These are phyloP conservation scores for Backusella liffmaniae DNA, from an alignment of 192 early-diverging fungal genomes.

Conservation along the genomic window DNA sequence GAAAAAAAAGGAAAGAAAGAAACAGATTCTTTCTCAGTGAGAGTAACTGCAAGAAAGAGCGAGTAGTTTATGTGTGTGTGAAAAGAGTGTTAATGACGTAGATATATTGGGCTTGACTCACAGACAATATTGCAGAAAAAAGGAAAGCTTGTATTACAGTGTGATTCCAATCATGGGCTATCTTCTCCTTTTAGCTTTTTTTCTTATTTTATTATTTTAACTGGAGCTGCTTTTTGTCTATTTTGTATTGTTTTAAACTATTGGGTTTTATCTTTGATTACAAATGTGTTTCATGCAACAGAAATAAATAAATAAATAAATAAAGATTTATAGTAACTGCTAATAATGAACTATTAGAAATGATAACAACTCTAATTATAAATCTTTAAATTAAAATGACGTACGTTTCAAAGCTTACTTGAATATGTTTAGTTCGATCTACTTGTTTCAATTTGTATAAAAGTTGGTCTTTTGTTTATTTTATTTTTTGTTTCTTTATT, in stretches of 20 bases:
- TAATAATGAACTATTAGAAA: background rate
- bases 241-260: background rate
- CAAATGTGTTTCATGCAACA: background rate
- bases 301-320: background rate
- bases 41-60: background rate
- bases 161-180: conserved; percentile 1
- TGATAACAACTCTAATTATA: background rate
- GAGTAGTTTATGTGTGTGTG: background rate
- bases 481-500: background rate
- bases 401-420: background rate
- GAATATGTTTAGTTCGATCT: background rate
- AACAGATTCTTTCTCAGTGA: background rate
- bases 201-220: background rate
- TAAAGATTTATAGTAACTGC: background rate
- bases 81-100: background rate
- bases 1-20: background rate
- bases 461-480: background rate
- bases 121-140: conserved; percentile 4
- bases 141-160: background rate
- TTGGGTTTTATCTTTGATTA: background rate
- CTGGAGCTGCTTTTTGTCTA: background rate
- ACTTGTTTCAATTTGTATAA: background rate
- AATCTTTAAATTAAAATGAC: background rate
- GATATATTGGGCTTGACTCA: background rate
- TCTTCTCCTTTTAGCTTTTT: background rate